Evolutionary conservation across 2,329 filamentous ascomycete genomes (phyloP), one percentile per base, ranked within the genome.

Genomic region (Gnomoniopsis smithogilvyi): DNA sequence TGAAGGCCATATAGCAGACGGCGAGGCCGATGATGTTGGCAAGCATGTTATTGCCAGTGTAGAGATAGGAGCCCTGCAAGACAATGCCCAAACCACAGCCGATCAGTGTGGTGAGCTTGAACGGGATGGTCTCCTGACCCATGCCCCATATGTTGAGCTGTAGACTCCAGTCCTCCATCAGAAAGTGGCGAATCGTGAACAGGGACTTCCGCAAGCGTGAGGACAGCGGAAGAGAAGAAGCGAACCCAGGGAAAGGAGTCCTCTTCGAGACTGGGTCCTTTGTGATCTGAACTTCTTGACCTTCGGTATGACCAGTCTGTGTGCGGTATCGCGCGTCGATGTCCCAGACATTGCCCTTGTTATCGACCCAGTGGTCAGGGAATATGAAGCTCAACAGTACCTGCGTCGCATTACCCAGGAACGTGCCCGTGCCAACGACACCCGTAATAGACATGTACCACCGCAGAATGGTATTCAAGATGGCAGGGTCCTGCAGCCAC

Each of bases 11-110:
- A 68, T 98, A 97, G 64, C 89, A 93, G 75, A 96, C 92, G 6
- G 89, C 90, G 65, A 94, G 91, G 0, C 91, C 93, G 67, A 97
- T 83, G 38, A 96, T 76, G 69, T 98, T 98, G 49, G 91, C 94
- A 41, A 97, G 74, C 66, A 85, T 64, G 0, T 72, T 69, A 54
- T 78, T 80, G 1, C 73, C 70, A 1, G 76, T 91, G 74, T 88
- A 88, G 67, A 91, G 88, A 73, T 92, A 94, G 7, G 79, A 71
- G 21, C 88, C 76, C 1, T 82, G 78, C 7, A 82, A 79, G 17
- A 76, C 71, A 11, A 88, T 67, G 1, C 85, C 81, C 52, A 84
- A 64, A 19, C 87, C 48, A 36, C 84, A 66, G 1, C 85, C 84
- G 21, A 87, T 65, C 34, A 88, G 72, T 51, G 82, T 81, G 61